Base-by-base conservation (phyloP, 2,329 filamentous ascomycete genomes). In the Microsporum ferrugineum region DNA sequence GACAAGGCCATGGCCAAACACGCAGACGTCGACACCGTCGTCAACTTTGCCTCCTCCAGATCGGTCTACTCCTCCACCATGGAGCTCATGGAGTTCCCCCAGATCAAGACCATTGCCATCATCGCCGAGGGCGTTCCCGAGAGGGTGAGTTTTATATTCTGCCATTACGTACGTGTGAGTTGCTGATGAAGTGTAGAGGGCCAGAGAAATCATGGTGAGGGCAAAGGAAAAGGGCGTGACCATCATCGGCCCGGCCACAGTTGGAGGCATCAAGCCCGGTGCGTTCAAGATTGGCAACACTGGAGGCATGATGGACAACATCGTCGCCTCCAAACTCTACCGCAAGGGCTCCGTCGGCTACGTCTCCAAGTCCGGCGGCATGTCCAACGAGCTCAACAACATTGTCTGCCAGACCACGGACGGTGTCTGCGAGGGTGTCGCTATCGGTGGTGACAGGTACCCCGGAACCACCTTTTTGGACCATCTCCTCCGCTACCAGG, bases 231-330 rank as follows among this genome's bases (percentile, higher is more conserved):
- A 97, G 88, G 92, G 92, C 66, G 88, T 99, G 75, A 96, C 91
- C 78, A 99, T 99, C 77, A 96, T 99, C 73, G 94, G 94, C 67
- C 94, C 94, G 66, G 94, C 94, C 71, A 99, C 94, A 61, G 94
- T 99, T 65, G 94, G 94, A 85, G 94, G 94, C 72, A 97, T 99
- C 82, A 99, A 97, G 86, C 94, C 94, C 65, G 94, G 94, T 77
- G 89, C 89, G 76, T 99, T 92, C 88, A 99, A 97, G 86, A 99
- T 99, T 68, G 94, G 94, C 77, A 99, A 99, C 85, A 99, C 94
- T 71, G 94, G 94, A 84, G 94, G 94, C 79, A 99, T 99, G 94
- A 99, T 99, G 94, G 94, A 99, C 85, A 99, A 99, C 85, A 99
- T 99, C 72, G 94, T 99, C 66, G 91, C 94, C 70, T 97, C 94